phyloP scores from a whole-genome alignment of 23 red algal genomes.

The Gracilariopsis chorda region DNA sequence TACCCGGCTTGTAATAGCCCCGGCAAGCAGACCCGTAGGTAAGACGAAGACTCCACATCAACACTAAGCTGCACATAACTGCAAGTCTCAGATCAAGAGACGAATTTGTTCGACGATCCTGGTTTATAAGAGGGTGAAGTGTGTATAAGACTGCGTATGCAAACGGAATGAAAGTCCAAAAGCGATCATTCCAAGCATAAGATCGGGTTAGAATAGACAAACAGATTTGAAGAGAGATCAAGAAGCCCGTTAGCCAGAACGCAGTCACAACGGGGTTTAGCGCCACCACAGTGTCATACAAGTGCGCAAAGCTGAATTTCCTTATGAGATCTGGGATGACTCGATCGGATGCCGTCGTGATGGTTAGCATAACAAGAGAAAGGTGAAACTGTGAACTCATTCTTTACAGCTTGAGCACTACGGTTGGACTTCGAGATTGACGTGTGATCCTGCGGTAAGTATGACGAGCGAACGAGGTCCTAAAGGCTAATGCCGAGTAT shows the following conservation, averaged over 20 bases:
- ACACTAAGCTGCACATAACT: conserved; percentile 18
- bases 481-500: too few species aligned
- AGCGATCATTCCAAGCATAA: conserved; percentile 49
- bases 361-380: not conserved
- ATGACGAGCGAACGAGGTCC: too few species aligned
- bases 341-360: not conserved
- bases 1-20: conserved; percentile 35
- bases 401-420: too few species aligned
- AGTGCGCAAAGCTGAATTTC: not conserved
- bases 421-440: too few species aligned
- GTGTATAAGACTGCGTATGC: conserved; percentile 9
- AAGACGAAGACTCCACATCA: conserved; percentile 30
- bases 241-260: conserved; percentile 36
- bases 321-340: not conserved
- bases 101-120: conserved; percentile 7
- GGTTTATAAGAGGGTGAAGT: not conserved
- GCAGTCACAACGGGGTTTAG: conserved; percentile 48
- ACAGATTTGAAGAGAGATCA: conserved; percentile 34
- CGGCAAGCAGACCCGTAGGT: conserved; percentile 13
- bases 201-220: conserved; percentile 37
- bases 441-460: too few species aligned
- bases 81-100: conserved; percentile 26
- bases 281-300: not conserved
- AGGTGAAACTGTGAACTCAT: not conserved
- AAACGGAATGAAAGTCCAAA: conserved; percentile 47